Conservation (phyloP, 768 basidiomycete species). For the Pisolithus microcarpus region DNA sequence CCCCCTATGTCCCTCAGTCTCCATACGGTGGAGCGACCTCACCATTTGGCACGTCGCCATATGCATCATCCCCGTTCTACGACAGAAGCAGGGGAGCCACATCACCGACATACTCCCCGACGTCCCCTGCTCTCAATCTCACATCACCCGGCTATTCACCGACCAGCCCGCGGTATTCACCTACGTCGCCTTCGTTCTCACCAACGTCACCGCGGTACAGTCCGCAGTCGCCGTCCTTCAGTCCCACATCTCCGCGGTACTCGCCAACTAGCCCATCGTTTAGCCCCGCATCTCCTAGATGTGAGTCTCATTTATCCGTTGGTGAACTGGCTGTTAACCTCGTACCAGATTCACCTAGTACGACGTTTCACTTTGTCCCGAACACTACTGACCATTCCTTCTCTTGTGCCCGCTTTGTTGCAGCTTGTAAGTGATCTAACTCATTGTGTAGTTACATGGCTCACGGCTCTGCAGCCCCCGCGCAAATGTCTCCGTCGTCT, state of each 20-base stretch:
- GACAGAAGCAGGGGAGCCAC: constrained; percentile 56
- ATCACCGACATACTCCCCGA: constrained; percentile 84
- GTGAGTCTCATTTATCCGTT: constrained; percentile 37
- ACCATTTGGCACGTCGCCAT: constrained; percentile 74
- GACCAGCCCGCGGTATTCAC: constrained; percentile 79
- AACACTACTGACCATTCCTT: constrained; percentile 17
- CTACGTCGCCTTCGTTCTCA: constrained; percentile 79
- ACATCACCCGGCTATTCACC: constrained; percentile 68
- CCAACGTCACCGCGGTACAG: constrained; percentile 81
- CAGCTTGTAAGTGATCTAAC: constrained; percentile 53
- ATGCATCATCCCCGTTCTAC: constrained; percentile 81
- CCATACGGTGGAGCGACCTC: constrained; percentile 80
- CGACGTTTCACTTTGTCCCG: constrained; percentile 26
- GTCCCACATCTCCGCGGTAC: constrained; percentile 83
- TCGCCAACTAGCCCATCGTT: constrained; percentile 89
- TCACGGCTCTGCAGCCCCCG: constrained; percentile 46
- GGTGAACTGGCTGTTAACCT: constrained; percentile 1
- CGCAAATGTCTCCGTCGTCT: constrained; percentile 81
- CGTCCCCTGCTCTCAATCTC: constrained; percentile 74
- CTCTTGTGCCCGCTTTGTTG: neutral
- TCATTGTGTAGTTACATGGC: neutral
- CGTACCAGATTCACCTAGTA: constrained; percentile 70
- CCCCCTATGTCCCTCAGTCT: constrained; percentile 82
- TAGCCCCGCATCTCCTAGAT: constrained; percentile 88
- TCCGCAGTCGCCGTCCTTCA: constrained; percentile 86